These are phyloP conservation scores for Epicoccum sorghinum DNA, from an alignment of 2,329 filamentous ascomycete species.

Conservation along the genomic window DNA sequence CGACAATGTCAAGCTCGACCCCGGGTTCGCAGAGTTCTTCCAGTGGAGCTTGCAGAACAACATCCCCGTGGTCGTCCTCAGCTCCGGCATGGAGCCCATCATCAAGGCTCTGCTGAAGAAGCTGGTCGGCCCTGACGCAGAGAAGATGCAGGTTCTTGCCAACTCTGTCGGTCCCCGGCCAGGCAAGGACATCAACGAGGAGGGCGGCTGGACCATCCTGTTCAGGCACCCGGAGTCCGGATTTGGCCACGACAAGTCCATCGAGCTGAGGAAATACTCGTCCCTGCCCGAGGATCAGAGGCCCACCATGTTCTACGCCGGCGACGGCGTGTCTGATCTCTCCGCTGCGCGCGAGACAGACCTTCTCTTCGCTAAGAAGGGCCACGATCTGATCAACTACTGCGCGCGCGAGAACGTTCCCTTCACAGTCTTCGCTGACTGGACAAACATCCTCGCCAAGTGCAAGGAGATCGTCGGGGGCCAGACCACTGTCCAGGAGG, in stretches of 20 bases:
- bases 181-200: conserved; percentile 79
- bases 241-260: conserved; percentile 96
- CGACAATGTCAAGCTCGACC: conserved; percentile 86
- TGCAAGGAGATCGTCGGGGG: conserved; percentile 78
- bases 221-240: conserved; percentile 83
- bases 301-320: conserved; percentile 90
- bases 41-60: conserved; percentile 80
- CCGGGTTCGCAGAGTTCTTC: conserved; percentile 86
- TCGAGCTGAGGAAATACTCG: conserved; percentile 87
- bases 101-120: conserved; percentile 83
- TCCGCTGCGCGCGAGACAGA: conserved; percentile 93
- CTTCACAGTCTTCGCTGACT: conserved; percentile 86
- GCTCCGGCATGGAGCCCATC: conserved; percentile 89
- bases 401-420: conserved; percentile 84
- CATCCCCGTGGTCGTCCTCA: conserved; percentile 89
- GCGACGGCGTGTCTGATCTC: conserved; percentile 91
- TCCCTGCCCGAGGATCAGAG: conserved; percentile 70
- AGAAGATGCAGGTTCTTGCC: conserved; percentile 86
- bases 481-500: conserved; percentile 71
- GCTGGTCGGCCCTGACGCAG: conserved; percentile 77
- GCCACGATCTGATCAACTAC: conserved; percentile 84
- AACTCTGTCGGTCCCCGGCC: conserved; percentile 75
- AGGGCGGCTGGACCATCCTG: conserved; percentile 83
- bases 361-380: conserved; percentile 90
- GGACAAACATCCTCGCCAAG: conserved; percentile 76